Evolutionary conservation across 805 yeast genomes (phyloP), one percentile per base, ranked within the genome.

Genomic region (Priceomyces castillae): DNA sequence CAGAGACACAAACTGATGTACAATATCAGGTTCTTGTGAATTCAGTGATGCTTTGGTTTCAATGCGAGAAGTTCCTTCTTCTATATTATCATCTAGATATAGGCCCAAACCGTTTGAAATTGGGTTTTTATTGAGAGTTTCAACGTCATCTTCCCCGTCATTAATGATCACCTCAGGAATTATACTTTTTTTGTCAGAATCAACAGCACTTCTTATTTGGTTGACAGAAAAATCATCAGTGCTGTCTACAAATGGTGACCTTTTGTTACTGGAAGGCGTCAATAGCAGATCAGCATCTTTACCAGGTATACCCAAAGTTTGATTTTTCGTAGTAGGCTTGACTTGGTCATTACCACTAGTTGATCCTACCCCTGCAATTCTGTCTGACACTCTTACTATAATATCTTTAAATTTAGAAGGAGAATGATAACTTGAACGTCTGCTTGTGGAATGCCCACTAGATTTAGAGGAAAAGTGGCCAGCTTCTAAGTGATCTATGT

Each of bases 341-440:
- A 9, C 9, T 9, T 22, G 25, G 12, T 11, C 31, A 14, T 37
- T 23, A 9, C 9, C 12, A 11, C 30, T 5, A n/a, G 12, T 30
- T 12, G 18, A 10, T 4, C 40, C 40, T 14, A 30, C n/a, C 5
- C 71, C 72, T 1, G 69, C 71, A 34, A 67, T 62, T 47, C 72
- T 61, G 33, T 65, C 66, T 0, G 69, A 62, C 4, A 67, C 50
- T 46, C 64, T 50, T 2, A 63, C 46, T 12, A 67, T 43, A 3
- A 56, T 53, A 38, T 59, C 53, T 6, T 66, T 34, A 26, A 62
- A 47, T 42, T 56, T 58, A 4, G 48, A 48, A 4, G 64, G 64
- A 11, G 54, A 40, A 7, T 17, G 14, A 2, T 47, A 48, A 15
- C 49, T 16, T 7, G 39, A 33, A 14, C 45, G 51, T n/a, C 43